Evolutionary conservation across 2,329 filamentous ascomycete species (phyloP), one percentile per base, ranked within the genome.

Genomic region (Stachybotrys chlorohalonatus): DNA sequence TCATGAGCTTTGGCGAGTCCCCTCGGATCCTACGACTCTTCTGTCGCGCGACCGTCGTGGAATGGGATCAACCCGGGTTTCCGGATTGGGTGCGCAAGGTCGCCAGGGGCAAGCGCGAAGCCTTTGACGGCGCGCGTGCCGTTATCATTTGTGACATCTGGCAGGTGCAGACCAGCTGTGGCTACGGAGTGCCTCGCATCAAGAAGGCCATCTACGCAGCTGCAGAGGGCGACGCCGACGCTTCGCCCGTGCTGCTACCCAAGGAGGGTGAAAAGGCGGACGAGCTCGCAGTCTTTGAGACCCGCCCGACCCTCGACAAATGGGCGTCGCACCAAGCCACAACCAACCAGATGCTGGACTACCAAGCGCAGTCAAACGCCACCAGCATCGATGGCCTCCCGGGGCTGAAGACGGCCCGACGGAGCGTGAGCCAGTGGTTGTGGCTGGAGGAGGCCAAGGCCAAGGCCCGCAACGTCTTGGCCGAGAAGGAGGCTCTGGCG

Each of bases 81-180:
- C 60, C 66, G 3, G 63, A 63, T 2, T 68, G 78, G 54, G 78
- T 86, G 69, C 71, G 55, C 62, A 72, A 61, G 61, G 60, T 75
- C 53, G 64, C 67, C 7, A 68, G 58, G 62, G 70, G 59, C 58
- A 76, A 58, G 31, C 63, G 66, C n/a, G 58, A 64, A 17, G 64
- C 61, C 8, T 74, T 75, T 58, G 69, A 74, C 13, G 81, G 78
- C 3, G 79, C 79, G 7, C 71, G 85, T 31, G 83, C 83, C 1
- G 78, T 88, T 31, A 79, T 89, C 45, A 60, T 82, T 42, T 70
- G 85, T 54, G 75, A 85, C 60, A 74, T 89, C 16, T 85, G 80
- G 65, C 80, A 86, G 70, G 79, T 83, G 4, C 83, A 87, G 74
- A 86, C 82, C 9, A 82, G 79, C 52, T 89, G 85, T 63, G 85